A percentile compares a stretch with the other conserved stretches of the same genome.
These are phyloP conservation scores for Malus hybrid DNA, from an alignment of 331 rosid species.

Conservation along the genomic window DNA sequence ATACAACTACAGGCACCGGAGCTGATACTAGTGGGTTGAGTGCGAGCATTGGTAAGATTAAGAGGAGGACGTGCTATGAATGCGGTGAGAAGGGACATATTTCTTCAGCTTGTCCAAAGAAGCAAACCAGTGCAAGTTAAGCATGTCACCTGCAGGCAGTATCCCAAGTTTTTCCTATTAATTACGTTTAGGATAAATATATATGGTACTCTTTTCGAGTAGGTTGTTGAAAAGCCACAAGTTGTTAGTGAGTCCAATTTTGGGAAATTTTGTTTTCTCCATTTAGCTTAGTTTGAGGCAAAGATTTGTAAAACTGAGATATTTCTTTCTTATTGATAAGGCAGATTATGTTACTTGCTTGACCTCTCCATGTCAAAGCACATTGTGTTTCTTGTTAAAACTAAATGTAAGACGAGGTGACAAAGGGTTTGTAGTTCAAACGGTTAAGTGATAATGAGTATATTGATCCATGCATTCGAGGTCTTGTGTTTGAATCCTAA, in stretches of 20 bases:
- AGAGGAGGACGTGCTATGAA: slow-evolving; percentile 67
- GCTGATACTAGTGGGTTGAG: slow-evolving; percentile 1
- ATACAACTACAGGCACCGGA: background rate
- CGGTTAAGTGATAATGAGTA: no score
- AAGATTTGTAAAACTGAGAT: background rate
- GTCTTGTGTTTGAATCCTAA: no score
- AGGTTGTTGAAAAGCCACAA: background rate
- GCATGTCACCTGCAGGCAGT: background rate
- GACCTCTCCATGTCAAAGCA: background rate
- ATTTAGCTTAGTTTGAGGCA: slow-evolving; percentile 1
- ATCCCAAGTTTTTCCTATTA: background rate
- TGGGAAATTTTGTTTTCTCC: slow-evolving; percentile 1
- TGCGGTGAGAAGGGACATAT: slow-evolving; percentile 85
- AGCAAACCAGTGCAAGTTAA: slow-evolving; percentile 29
- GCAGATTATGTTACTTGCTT: background rate
- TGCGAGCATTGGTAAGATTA: slow-evolving; percentile 44
- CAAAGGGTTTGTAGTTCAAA: no score
- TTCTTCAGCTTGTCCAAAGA: slow-evolving; percentile 29
- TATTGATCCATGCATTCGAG: no score
- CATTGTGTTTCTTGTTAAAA: background rate
- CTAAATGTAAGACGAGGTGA: no score
- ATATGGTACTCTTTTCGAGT: background rate
- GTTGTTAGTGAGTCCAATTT: slow-evolving; percentile 1
- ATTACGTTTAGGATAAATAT: background rate
- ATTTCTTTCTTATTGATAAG: background rate